Evolutionary conservation across 78 protist species (phyloP).

Genomic region (Neovahlkampfia damariscottae): DNA sequence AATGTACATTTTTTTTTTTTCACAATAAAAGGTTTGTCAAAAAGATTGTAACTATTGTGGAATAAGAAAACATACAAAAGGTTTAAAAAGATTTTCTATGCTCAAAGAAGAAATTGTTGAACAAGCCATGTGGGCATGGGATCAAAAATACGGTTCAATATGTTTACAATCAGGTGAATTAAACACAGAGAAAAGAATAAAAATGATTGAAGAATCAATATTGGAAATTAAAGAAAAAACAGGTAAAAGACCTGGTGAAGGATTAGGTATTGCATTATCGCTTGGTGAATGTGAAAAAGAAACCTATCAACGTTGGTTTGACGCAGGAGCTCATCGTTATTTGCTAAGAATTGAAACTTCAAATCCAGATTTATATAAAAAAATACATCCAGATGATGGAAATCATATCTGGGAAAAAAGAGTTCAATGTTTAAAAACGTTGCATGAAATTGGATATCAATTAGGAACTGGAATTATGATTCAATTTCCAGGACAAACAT

Average conservation of each 20-base stretch:
- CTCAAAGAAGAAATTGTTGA: conserved; percentile 10
- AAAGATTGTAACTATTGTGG: conserved; percentile 34
- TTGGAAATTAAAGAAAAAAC: too few relatives aligned
- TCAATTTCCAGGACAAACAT: conserved; percentile 24
- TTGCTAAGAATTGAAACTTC: conserved; percentile 26
- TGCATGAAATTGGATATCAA: conserved; percentile 5
- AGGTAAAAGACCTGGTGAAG: too few relatives aligned
- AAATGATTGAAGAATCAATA: neutral
- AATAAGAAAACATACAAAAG: too few relatives aligned
- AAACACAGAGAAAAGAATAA: neutral
- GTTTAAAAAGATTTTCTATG: neutral
- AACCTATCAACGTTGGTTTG: neutral
- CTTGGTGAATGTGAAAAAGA: conserved; percentile 9
- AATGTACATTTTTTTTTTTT: too few relatives aligned
- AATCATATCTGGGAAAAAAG: conserved; percentile 7
- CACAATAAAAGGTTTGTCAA: too few relatives aligned
- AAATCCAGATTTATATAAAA: conserved; percentile 8
- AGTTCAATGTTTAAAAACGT: neutral
- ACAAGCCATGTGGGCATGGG: neutral
- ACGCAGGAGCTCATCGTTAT: conserved; percentile 17
- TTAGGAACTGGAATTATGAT: conserved; percentile 30
- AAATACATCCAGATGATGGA: conserved; percentile 13
- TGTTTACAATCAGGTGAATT: conserved; percentile 29
- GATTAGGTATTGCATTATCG: conserved; percentile 6
- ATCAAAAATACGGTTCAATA: neutral